Evolutionary conservation across 2,329 filamentous ascomycete species (phyloP), one percentile per base, ranked within the genome.

Genomic region (Cercospora beticola): DNA sequence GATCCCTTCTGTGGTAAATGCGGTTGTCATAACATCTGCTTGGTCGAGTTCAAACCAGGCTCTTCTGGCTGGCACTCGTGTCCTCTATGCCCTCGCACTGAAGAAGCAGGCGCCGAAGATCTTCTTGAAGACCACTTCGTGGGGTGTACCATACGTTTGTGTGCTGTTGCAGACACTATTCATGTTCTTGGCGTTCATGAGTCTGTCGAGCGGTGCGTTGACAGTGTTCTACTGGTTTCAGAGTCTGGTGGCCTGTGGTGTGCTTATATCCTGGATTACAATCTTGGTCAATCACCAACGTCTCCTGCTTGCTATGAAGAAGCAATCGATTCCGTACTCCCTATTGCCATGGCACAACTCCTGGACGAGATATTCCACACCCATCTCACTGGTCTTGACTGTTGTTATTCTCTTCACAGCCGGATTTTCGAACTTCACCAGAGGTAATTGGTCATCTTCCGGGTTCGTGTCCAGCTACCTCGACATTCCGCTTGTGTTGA

Each of bases 161-260:
- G 74, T 76, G 14, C 52, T 74, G 18, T 61, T 75, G 6, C 73
- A 76, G 33, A 73, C 72, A 14, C 49, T 67, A 26, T 75, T 75
- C 71, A 75, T 75, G 73, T 75, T 73, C 61, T 62, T 76, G 28
- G 74, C 73, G 2, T 76, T 75, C 71, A 73, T 76, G 72, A 72
- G 70, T 5, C 62, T 76, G 23, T 74, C 71, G 5, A 68, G 81
- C 28, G 81, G 83, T 16, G 88, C 88, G 0, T 78, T 89, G 72
- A 88, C 85, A 0, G 88, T 89, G 5, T 91, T 91, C 72, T 88
- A 83, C 78, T 91, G 88, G 88, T 81, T 91, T 9, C 83, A 90
- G 12, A 81, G 86, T 63, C 76, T 91, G 49, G 89, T 88, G 0
- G 84, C 88, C 0, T 86, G 86, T 4, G 88, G 88, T 7, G 87